phyloP scores from a whole-genome alignment of 2,329 filamentous ascomycete genomes.

The Neoscytalidium dimidiatum region DNA sequence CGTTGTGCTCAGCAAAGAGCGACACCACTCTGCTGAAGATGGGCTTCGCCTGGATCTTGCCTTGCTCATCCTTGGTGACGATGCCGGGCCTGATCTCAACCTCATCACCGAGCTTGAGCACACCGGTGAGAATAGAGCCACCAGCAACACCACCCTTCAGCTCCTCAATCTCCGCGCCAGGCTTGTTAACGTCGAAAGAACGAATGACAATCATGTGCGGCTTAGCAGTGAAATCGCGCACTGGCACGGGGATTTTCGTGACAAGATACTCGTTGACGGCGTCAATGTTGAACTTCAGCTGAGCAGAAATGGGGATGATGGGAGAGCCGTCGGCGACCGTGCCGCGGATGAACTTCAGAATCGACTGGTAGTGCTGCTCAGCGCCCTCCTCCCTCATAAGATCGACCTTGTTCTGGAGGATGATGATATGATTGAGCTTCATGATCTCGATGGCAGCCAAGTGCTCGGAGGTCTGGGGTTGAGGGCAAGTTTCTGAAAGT shows the following conservation, averaged over 20 bases:
- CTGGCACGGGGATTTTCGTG: conserved; percentile 89
- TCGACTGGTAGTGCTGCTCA: conserved; percentile 91
- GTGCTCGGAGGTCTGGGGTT: conserved; percentile 98
- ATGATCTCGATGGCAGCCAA: conserved; percentile 99
- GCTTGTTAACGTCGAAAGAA: conserved; percentile 99
- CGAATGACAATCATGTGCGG: conserved; percentile 99
- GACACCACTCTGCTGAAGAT: conserved; percentile 96
- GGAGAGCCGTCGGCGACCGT: conserved; percentile 94
- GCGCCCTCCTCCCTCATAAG: conserved; percentile 96
- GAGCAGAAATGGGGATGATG: conserved; percentile 94
- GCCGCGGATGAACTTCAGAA: conserved; percentile 96
- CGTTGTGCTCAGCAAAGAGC: conserved; percentile 96
- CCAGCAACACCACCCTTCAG: conserved; percentile 98
- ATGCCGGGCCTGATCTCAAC: conserved; percentile 99
- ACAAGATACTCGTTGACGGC: conserved; percentile 96
- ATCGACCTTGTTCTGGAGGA: conserved; percentile 99
- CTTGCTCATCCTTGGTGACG: conserved; percentile 90
- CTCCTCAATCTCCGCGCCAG: conserved; percentile 96
- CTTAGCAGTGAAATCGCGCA: conserved; percentile 85
- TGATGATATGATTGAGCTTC: conserved; percentile 99
- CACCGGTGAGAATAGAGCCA: conserved; percentile 94
- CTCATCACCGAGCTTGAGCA: conserved; percentile 95
- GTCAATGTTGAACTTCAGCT: conserved; percentile 99
- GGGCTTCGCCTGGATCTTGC: conserved; percentile 92
- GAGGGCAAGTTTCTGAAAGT: conserved; percentile 78